Percentiles rank a stretch among this genome's conserved stretches.
Evolutionary conservation across 345 rosid genomes (phyloP).

Genomic region (Brassica rapa): DNA sequence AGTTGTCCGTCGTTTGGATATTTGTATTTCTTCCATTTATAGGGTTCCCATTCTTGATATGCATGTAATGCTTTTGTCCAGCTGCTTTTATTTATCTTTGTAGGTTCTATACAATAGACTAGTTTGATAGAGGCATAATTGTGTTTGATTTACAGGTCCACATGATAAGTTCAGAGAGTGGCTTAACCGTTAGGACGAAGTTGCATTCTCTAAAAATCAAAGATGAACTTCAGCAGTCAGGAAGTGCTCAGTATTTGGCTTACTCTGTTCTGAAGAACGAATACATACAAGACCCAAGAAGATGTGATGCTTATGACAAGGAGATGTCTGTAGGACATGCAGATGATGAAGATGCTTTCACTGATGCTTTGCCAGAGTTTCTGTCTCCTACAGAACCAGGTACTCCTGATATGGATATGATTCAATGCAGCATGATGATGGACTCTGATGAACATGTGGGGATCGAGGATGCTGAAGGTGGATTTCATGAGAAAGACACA

Average conservation of each 20-base stretch:
- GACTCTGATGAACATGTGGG: slow-evolving; percentile 46
- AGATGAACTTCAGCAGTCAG: slow-evolving; percentile 80
- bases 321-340: slow-evolving; percentile 44
- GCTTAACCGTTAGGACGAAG: slow-evolving; percentile 76
- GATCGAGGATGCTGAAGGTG: slow-evolving; percentile 55
- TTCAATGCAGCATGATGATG: slow-evolving; percentile 47
- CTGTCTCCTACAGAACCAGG: slow-evolving; percentile 61
- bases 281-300: slow-evolving; percentile 39
- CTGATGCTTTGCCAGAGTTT: slow-evolving; percentile 93
- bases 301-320: slow-evolving; percentile 44
- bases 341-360: slow-evolving; percentile 86
- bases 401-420: slow-evolving; percentile 49
- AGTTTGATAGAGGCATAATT: slow-evolving; percentile 28
- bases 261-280: slow-evolving; percentile 77
- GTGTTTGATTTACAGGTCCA: slow-evolving; percentile 59
- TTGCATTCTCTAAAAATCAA: slow-evolving; percentile 86
- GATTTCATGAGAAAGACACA: slow-evolving; percentile 49
- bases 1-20: slow-evolving; percentile 9
- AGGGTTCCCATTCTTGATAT: slow-evolving; percentile 18
- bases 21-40: slow-evolving; percentile 18
- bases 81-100: slow-evolving; percentile 8
- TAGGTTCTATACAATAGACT: slow-evolving; percentile 6
- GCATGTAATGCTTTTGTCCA: background rate
- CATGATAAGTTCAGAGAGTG: slow-evolving; percentile 67
- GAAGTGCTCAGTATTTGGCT: slow-evolving; percentile 65